phyloP scores from a whole-genome alignment of 192 early-diverging fungal species.

The Coemansia sp. region DNA sequence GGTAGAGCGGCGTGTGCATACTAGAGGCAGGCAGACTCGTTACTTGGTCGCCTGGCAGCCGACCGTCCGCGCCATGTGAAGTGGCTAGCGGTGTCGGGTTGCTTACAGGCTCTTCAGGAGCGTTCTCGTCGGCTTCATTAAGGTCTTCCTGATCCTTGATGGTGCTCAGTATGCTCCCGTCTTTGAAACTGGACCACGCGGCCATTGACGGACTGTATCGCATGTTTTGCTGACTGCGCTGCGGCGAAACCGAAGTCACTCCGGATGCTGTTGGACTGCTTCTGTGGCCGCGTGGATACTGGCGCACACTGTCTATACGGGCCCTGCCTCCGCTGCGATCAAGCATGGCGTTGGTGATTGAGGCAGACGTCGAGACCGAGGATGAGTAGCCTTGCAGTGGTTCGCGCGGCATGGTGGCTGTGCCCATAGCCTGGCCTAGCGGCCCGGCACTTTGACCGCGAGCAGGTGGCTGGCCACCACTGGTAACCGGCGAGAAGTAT shows the following conservation, averaged over 20 bases:
- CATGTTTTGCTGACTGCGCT: slow-evolving; percentile 12
- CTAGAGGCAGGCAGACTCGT: neutral
- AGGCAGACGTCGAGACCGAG: slow-evolving; percentile 26
- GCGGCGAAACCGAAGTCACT: slow-evolving; percentile 25
- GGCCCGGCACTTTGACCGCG: slow-evolving; percentile 13
- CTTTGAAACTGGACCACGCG: slow-evolving; percentile 39
- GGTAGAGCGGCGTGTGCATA: neutral
- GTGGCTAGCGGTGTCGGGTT: neutral
- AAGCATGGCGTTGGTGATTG: slow-evolving; percentile 1
- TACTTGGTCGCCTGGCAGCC: neutral
- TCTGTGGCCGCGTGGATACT: slow-evolving; percentile 1
- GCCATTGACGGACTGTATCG: slow-evolving; percentile 40
- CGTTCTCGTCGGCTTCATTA: slow-evolving; percentile 5
- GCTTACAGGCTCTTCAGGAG: neutral
- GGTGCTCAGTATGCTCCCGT: slow-evolving; percentile 14
- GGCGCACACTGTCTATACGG: slow-evolving; percentile 8
- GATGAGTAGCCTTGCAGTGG: slow-evolving; percentile 21
- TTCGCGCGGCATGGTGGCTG: slow-evolving; percentile 43
- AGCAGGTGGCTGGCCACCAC: slow-evolving; percentile 4
- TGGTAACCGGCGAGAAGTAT: slow-evolving; percentile 24
- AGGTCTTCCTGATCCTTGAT: slow-evolving; percentile 29
- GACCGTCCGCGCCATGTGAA: too few relatives aligned
- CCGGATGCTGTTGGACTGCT: slow-evolving; percentile 4
- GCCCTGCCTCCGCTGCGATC: slow-evolving; percentile 12
- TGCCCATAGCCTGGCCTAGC: slow-evolving; percentile 6